phyloP scores from a whole-genome alignment of 768 basidiomycete species.

The Trametes elegans region DNA sequence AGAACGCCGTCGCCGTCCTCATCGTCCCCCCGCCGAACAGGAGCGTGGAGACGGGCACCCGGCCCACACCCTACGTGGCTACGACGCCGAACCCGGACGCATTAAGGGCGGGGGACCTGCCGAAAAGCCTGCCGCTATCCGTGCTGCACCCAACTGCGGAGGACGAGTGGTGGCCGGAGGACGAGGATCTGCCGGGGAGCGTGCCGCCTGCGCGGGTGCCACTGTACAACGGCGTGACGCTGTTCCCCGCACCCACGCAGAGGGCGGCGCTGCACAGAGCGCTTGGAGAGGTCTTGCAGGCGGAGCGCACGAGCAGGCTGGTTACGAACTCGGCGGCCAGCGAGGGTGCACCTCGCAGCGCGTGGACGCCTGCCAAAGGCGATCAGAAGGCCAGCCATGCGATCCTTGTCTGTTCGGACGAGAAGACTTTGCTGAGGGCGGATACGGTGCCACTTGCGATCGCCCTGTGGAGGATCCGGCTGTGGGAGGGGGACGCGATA shows the following conservation, averaged over 20 bases:
- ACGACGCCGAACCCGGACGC: conserved; percentile 1
- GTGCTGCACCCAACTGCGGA: conserved; percentile 27
- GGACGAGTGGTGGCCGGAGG: background rate
- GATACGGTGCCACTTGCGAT: conserved; percentile 66
- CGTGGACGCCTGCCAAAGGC: conserved; percentile 18
- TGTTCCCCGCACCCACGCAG: conserved; percentile 63
- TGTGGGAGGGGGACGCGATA: conserved; percentile 65
- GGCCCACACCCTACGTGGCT: conserved; percentile 31
- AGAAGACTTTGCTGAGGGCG: conserved; percentile 45
- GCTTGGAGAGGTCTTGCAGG: conserved; percentile 45
- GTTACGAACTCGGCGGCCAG: background rate
- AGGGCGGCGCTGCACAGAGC: conserved; percentile 55
- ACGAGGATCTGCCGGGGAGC: conserved; percentile 20
- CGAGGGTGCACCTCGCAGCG: background rate
- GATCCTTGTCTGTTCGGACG: conserved; percentile 59
- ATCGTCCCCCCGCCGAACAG: conserved; percentile 66
- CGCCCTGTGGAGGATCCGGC: conserved; percentile 75
- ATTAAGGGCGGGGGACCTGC: background rate
- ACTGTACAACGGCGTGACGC: conserved; percentile 60
- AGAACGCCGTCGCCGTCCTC: conserved; percentile 62
- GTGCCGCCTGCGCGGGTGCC: conserved; percentile 46
- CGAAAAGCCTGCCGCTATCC: conserved; percentile 22
- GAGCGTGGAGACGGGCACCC: conserved; percentile 43
- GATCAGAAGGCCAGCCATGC: conserved; percentile 62
- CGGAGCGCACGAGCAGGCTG: conserved; percentile 41